Conservation (phyloP, 805 yeast species). For the Suhomyces sp. region DNA sequence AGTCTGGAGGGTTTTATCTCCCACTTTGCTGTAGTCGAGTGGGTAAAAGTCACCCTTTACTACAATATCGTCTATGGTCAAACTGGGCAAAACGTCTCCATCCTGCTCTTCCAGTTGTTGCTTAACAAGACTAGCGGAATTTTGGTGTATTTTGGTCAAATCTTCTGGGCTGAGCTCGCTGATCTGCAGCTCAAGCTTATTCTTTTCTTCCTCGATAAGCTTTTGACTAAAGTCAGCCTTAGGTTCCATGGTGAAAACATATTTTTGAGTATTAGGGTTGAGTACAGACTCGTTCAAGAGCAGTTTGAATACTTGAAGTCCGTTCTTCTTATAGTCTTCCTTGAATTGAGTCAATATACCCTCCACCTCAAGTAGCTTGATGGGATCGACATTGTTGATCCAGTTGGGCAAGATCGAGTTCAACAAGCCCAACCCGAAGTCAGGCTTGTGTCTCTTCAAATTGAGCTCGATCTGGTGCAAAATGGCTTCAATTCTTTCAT, state of each 20-base stretch:
- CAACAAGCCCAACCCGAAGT: conserved; percentile 79
- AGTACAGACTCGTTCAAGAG: conserved; percentile 55
- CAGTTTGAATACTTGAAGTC: conserved; percentile 54
- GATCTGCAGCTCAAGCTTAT: conserved; percentile 53
- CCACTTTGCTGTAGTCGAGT: conserved; percentile 24
- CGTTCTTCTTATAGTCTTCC: conserved; percentile 50
- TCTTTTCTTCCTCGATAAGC: conserved; percentile 54
- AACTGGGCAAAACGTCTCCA: conserved; percentile 74
- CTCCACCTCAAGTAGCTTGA: conserved; percentile 65
- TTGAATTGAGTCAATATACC: conserved; percentile 57
- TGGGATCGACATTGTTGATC: conserved; percentile 78
- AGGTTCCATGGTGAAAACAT: conserved; percentile 78
- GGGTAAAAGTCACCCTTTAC: conserved; percentile 44
- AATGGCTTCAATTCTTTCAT: conserved; percentile 69
- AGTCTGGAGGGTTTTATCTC: conserved; percentile 36
- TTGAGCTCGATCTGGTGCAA: conserved; percentile 83
- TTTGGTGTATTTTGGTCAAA: conserved; percentile 50
- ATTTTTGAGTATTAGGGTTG: conserved; percentile 45
- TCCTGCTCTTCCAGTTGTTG: conserved; percentile 72
- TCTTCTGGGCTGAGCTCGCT: conserved; percentile 49
- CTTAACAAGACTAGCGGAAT: conserved; percentile 58
- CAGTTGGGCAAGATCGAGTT: conserved; percentile 79
- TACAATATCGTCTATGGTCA: conserved; percentile 71
- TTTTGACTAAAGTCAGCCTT: conserved; percentile 49
- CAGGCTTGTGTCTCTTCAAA: conserved; percentile 83